These are phyloP conservation scores for Sutorius eximius DNA, from an alignment of 1,284 basidiomycete species.

Conservation along the genomic window DNA sequence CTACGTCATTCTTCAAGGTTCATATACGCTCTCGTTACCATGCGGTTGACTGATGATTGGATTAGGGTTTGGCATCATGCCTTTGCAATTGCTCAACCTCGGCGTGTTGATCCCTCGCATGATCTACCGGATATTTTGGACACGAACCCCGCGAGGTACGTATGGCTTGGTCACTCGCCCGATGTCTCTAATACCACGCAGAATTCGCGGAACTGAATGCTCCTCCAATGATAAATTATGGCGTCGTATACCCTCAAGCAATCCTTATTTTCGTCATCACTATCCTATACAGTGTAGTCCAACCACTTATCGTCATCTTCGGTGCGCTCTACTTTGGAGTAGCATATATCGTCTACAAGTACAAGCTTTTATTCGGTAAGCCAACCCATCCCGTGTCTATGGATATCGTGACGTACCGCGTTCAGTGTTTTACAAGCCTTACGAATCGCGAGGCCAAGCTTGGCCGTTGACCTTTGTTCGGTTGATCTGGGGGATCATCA, in stretches of 20 bases:
- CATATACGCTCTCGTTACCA: not conserved
- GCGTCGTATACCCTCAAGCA: constrained; percentile 90
- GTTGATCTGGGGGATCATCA: constrained; percentile 84
- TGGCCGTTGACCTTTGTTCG: constrained; percentile 92
- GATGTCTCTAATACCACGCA: constrained; percentile 28
- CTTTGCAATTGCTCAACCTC: constrained; percentile 88
- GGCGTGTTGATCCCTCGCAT: constrained; percentile 79
- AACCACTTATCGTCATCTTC: constrained; percentile 92
- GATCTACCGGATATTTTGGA: constrained; percentile 71
- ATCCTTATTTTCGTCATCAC: constrained; percentile 96
- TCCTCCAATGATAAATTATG: constrained; percentile 95
- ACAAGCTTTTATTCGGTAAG: constrained; percentile 91
- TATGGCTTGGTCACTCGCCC: not conserved
- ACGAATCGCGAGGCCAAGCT: constrained; percentile 90
- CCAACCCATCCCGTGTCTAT: not conserved
- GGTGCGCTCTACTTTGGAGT: constrained; percentile 94
- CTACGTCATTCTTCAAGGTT: constrained; percentile 92
- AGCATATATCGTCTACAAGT: constrained; percentile 95
- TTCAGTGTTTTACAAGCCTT: constrained; percentile 89
- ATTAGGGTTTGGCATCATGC: constrained; percentile 88
- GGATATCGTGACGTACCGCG: not conserved
- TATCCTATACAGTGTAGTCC: constrained; percentile 92
- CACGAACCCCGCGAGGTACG: constrained; percentile 83
- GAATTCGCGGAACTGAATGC: constrained; percentile 97
- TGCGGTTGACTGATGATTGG: constrained; percentile 6